These are phyloP conservation scores for Cicer cuneatum DNA, from an alignment of 306 rosid species.

Conservation along the genomic window DNA sequence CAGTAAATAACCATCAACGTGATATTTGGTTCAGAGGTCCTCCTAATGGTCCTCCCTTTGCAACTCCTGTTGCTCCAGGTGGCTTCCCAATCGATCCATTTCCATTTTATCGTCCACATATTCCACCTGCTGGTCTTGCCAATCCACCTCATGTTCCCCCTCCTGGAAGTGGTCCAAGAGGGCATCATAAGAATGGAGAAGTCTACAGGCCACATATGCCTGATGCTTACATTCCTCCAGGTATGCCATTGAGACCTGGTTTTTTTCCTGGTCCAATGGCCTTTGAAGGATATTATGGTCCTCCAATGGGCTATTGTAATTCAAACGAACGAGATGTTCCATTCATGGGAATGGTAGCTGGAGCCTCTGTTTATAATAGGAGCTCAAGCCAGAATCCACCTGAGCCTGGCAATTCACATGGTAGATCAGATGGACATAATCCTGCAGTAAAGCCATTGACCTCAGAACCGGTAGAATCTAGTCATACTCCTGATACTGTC, in stretches of 20 bases:
- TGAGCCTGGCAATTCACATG: conserved; percentile 62
- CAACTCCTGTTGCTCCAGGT: conserved; percentile 69
- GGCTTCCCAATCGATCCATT: conserved; percentile 82
- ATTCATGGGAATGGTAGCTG: conserved; percentile 71
- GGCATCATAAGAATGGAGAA: conserved; percentile 81
- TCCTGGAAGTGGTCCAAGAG: conserved; percentile 71
- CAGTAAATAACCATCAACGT: conserved; percentile 73
- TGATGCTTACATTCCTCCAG: conserved; percentile 70
- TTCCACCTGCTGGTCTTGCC: conserved; percentile 67
- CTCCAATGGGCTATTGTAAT: conserved; percentile 73
- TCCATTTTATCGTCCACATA: conserved; percentile 76
- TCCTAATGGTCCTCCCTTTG: conserved; percentile 77
- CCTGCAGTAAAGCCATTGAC: conserved; percentile 52
- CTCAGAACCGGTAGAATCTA: conserved; percentile 63
- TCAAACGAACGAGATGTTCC: conserved; percentile 77
- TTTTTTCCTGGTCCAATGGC: conserved; percentile 78
- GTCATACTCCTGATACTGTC: conserved; percentile 58
- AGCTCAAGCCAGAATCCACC: conserved; percentile 60
- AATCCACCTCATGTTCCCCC: conserved; percentile 67
- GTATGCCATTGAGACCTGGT: conserved; percentile 82
- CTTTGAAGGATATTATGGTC: conserved; percentile 71
- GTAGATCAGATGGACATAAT: conserved; percentile 61
- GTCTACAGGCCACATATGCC: conserved; percentile 82
- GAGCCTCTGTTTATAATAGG: conserved; percentile 64
- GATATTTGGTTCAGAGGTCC: conserved; percentile 92